A percentile compares a stretch with the other conserved stretches of the same genome.
Evolutionary conservation across 2,329 filamentous ascomycete species (phyloP).

Genomic region (Hymenoscyphus linearis): DNA sequence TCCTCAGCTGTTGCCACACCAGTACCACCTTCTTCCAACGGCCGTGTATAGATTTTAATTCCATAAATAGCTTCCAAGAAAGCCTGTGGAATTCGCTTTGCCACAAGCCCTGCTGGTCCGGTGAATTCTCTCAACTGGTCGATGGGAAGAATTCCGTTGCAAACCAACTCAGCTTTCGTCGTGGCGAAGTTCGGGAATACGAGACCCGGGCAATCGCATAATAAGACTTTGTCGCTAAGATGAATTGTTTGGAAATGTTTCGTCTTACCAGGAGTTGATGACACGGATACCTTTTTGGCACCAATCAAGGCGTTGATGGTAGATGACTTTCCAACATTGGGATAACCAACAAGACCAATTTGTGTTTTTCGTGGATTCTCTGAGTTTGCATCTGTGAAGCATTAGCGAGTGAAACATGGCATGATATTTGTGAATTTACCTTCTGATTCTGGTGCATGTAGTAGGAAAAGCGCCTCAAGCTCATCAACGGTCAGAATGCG

Average conservation of each 20-base stretch:
- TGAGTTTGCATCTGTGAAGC: slow-evolving; percentile 37
- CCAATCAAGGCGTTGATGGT: slow-evolving; percentile 99
- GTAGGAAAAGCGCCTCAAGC: slow-evolving; percentile 80
- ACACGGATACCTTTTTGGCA: slow-evolving; percentile 97
- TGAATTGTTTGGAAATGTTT: slow-evolving; percentile 99
- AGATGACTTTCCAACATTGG: slow-evolving; percentile 98
- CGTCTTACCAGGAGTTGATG: slow-evolving; percentile 93
- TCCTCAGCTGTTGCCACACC: slow-evolving; percentile 81
- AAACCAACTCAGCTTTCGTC: slow-evolving; percentile 93
- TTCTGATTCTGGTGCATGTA: slow-evolving; percentile 60
- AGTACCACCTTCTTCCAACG: slow-evolving; percentile 87
- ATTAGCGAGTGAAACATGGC: neutral
- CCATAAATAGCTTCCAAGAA: slow-evolving; percentile 94
- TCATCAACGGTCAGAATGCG: slow-evolving; percentile 90
- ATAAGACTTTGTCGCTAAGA: slow-evolving; percentile 78
- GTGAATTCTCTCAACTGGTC: slow-evolving; percentile 93
- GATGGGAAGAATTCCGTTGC: slow-evolving; percentile 90
- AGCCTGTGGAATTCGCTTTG: slow-evolving; percentile 75
- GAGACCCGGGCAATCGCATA: slow-evolving; percentile 97
- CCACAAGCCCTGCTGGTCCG: slow-evolving; percentile 77
- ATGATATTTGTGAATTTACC: slow-evolving; percentile 33
- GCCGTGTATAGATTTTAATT: slow-evolving; percentile 76
- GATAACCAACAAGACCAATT: slow-evolving; percentile 93
- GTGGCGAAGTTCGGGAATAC: slow-evolving; percentile 98
- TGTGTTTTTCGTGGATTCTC: slow-evolving; percentile 62